Evolutionary conservation across 768 basidiomycete species (phyloP).

Genomic region (Russula sp.): DNA sequence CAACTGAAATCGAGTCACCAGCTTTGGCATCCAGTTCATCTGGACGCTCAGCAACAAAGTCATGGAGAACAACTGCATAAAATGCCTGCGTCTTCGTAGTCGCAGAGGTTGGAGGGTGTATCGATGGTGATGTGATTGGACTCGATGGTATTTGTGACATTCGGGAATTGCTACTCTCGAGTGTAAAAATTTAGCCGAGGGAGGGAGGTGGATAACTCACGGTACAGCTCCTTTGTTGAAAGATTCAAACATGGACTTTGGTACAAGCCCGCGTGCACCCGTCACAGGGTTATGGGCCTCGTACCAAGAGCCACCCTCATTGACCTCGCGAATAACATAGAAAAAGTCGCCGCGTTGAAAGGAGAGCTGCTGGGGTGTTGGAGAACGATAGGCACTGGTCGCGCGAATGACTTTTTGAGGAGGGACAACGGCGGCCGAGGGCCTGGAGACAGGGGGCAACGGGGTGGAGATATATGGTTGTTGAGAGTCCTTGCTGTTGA

Average conservation of each 20-base stretch:
- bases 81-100: slow-evolving; percentile 56
- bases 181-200: slow-evolving; percentile 17
- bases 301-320: slow-evolving; percentile 65
- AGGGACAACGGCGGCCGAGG: slow-evolving; percentile 66
- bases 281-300: slow-evolving; percentile 94
- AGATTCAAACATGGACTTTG: slow-evolving; percentile 84
- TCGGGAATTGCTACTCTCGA: slow-evolving; percentile 10
- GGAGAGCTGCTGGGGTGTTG: slow-evolving; percentile 79
- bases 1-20: slow-evolving; percentile 93
- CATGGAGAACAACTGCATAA: slow-evolving; percentile 94
- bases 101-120: slow-evolving; percentile 32
- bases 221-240: slow-evolving; percentile 68
- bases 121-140: slow-evolving; percentile 36
- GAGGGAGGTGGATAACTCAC: slow-evolving; percentile 44
- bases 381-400: slow-evolving; percentile 58
- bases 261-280: slow-evolving; percentile 88
- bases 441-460: slow-evolving; percentile 65
- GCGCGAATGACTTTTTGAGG: slow-evolving; percentile 97
- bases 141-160: slow-evolving; percentile 23
- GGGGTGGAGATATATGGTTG: slow-evolving; percentile 71
- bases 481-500: slow-evolving; percentile 64
- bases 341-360: slow-evolving; percentile 97
- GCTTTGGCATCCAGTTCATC: slow-evolving; percentile 95
- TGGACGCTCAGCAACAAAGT: slow-evolving; percentile 91
- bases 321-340: slow-evolving; percentile 81